Evolutionary conservation across 2,329 filamentous ascomycete species (phyloP).

Genomic region (Elsinoe australis): DNA sequence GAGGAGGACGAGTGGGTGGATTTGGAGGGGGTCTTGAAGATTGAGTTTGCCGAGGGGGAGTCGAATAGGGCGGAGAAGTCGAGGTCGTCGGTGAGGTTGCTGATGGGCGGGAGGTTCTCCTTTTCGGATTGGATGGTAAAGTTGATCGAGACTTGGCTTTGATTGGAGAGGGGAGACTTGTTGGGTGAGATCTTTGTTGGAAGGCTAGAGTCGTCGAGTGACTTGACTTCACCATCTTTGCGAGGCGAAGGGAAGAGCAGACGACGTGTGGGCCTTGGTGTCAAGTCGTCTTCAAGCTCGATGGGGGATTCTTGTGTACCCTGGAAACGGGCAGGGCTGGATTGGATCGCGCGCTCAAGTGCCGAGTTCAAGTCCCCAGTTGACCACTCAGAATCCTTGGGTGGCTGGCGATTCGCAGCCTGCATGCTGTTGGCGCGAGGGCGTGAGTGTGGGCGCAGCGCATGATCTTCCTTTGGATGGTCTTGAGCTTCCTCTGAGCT

Average conservation of each 20-base stretch:
- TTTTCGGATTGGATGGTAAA: slow-evolving; percentile 45
- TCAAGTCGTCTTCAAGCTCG: slow-evolving; percentile 44
- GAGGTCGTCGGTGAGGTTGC: slow-evolving; percentile 40
- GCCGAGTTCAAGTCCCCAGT: slow-evolving; percentile 28
- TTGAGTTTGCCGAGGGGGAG: slow-evolving; percentile 40
- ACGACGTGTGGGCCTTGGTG: slow-evolving; percentile 58
- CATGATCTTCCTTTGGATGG: slow-evolving; percentile 3
- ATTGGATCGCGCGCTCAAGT: slow-evolving; percentile 50
- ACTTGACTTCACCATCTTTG: slow-evolving; percentile 55
- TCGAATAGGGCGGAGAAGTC: slow-evolving; percentile 59
- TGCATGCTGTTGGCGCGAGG: slow-evolving; percentile 44
- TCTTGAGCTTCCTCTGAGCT: slow-evolving; percentile 23
- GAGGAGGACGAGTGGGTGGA: slow-evolving; percentile 42
- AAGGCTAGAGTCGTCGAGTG: slow-evolving; percentile 47
- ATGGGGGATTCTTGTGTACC: slow-evolving; percentile 42
- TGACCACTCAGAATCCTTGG: slow-evolving; percentile 24
- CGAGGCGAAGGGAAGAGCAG: slow-evolving; percentile 71
- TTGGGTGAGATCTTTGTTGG: slow-evolving; percentile 13
- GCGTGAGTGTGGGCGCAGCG: slow-evolving; percentile 31
- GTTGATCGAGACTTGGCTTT: slow-evolving; percentile 24
- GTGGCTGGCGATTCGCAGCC: slow-evolving; percentile 32
- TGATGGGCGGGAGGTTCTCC: slow-evolving; percentile 46
- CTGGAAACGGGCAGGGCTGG: slow-evolving; percentile 50
- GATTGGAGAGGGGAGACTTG: slow-evolving; percentile 18
- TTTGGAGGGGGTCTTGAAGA: slow-evolving; percentile 43